Percentiles rank a stretch among this genome's conserved stretches.
These are phyloP conservation scores for Quercus tomentella DNA, from an alignment of 331 rosid genomes.

Conservation along the genomic window DNA sequence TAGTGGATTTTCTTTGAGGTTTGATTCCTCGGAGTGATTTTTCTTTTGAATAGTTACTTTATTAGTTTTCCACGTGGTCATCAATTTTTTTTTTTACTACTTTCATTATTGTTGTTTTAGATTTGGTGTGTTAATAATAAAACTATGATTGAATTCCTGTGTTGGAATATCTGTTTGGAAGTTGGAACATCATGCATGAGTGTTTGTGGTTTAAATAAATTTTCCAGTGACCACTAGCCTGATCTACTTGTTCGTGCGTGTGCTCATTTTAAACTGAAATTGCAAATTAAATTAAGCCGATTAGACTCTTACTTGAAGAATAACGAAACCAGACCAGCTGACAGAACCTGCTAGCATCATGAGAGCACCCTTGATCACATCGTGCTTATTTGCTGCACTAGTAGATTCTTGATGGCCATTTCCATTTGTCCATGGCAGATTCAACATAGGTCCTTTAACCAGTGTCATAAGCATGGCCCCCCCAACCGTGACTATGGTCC, in stretches of 20 bases:
- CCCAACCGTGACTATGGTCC: conserved; percentile 47
- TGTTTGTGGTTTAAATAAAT: too few relatives aligned
- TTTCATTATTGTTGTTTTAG: too few relatives aligned
- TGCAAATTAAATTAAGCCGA: too few relatives aligned
- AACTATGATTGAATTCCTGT: background rate
- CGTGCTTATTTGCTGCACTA: conserved; percentile 22
- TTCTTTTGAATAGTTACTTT: too few relatives aligned
- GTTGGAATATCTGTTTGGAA: background rate
- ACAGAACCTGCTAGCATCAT: conserved; percentile 41
- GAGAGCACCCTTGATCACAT: conserved; percentile 42
- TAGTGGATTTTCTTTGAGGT: too few relatives aligned
- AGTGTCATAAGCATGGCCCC: conserved; percentile 62
- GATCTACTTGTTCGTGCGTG: too few relatives aligned
- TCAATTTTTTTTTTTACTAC: too few relatives aligned
- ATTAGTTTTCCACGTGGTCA: too few relatives aligned
- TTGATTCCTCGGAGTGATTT: too few relatives aligned
- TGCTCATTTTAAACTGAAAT: too few relatives aligned
- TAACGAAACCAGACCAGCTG: conserved; percentile 46
- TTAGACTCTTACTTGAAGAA: conserved; percentile 39
- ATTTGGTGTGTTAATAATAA: too few relatives aligned
- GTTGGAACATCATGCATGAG: background rate
- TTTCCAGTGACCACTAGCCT: too few relatives aligned
- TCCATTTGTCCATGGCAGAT: conserved; percentile 45
- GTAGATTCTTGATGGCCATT: conserved; percentile 14
- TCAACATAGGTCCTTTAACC: conserved; percentile 43